These are phyloP conservation scores for Chytriomyces hyalinus DNA, from an alignment of 192 early-diverging fungal species.

Conservation along the genomic window DNA sequence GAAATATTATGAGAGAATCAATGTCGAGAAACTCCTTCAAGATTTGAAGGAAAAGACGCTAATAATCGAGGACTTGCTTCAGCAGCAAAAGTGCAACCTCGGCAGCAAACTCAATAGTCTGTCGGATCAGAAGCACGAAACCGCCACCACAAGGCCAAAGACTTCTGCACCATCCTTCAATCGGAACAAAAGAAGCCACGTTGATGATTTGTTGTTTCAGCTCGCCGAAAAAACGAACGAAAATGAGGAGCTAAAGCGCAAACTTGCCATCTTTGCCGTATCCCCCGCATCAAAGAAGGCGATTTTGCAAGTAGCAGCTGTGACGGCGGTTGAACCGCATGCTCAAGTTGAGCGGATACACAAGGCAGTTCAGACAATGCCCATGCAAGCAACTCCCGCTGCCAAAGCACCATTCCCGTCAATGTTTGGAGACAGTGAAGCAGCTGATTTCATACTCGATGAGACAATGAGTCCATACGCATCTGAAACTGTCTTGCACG, in stretches of 20 bases:
- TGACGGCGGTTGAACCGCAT: too few relatives aligned
- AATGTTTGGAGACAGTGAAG: too few relatives aligned
- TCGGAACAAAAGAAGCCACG: not conserved
- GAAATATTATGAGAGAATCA: constrained; percentile 51
- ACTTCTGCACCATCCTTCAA: constrained; percentile 7
- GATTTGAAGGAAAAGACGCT: constrained; percentile 56
- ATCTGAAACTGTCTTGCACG: too few relatives aligned
- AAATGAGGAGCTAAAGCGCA: constrained; percentile 29
- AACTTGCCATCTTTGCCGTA: constrained; percentile 23
- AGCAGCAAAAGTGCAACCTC: constrained; percentile 40
- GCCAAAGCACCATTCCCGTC: too few relatives aligned
- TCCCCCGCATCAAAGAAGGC: constrained; percentile 4
- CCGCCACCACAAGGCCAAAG: not conserved
- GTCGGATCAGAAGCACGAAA: not conserved
- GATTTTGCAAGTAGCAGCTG: not conserved
- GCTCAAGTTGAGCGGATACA: too few relatives aligned
- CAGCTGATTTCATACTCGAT: too few relatives aligned
- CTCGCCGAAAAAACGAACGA: constrained; percentile 22
- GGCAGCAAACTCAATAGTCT: not conserved
- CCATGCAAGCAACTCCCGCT: too few relatives aligned
- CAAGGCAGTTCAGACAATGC: too few relatives aligned
- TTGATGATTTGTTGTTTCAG: constrained; percentile 20
- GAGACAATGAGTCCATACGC: too few relatives aligned
- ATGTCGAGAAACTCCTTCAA: constrained; percentile 52
- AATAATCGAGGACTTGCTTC: constrained; percentile 49